Evolutionary conservation across 768 basidiomycete species (phyloP).

Genomic region (Cyclocybe cylindracea): DNA sequence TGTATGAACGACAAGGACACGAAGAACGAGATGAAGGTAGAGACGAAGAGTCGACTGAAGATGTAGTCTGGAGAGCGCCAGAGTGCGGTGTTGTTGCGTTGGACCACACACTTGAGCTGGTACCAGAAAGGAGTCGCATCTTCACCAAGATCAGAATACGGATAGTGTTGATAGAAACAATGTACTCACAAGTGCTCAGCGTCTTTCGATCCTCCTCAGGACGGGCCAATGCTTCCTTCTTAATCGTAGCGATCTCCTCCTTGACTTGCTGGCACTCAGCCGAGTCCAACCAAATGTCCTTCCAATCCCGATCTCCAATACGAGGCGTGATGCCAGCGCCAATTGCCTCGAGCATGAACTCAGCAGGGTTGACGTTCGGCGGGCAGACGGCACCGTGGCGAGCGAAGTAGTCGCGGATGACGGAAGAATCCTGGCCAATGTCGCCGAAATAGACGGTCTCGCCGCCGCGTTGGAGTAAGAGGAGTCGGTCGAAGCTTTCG

Average conservation of each 20-base stretch:
- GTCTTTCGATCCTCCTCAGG: constrained; percentile 40
- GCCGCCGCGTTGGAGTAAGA: constrained; percentile 75
- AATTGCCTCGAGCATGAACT: constrained; percentile 83
- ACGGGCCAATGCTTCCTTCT: constrained; percentile 43
- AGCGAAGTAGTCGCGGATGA: constrained; percentile 77
- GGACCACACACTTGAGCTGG: constrained; percentile 69
- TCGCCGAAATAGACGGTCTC: constrained; percentile 95
- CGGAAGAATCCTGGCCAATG: constrained; percentile 71
- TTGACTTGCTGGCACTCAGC: constrained; percentile 49
- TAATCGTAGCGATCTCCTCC: constrained; percentile 48
- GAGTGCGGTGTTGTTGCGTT: constrained; percentile 67
- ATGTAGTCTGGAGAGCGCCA: constrained; percentile 89
- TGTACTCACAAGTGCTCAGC: constrained; percentile 48
- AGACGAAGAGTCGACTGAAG: constrained; percentile 79
- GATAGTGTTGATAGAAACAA: background rate
- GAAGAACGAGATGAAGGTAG: constrained; percentile 68
- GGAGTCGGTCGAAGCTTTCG: constrained; percentile 77
- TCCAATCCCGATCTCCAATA: constrained; percentile 83
- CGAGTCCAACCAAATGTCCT: constrained; percentile 82
- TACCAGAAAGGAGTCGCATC: constrained; percentile 77
- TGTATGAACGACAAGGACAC: constrained; percentile 81
- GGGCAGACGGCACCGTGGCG: constrained; percentile 76
- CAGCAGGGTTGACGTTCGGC: constrained; percentile 75
- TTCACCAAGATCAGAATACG: constrained; percentile 20
- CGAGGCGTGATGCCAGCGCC: constrained; percentile 78